A percentile compares a stretch with the other conserved stretches of the same genome.
These are phyloP conservation scores for Ophiostoma tasmaniense DNA, from an alignment of 2,329 filamentous ascomycete species.

Conservation along the genomic window DNA sequence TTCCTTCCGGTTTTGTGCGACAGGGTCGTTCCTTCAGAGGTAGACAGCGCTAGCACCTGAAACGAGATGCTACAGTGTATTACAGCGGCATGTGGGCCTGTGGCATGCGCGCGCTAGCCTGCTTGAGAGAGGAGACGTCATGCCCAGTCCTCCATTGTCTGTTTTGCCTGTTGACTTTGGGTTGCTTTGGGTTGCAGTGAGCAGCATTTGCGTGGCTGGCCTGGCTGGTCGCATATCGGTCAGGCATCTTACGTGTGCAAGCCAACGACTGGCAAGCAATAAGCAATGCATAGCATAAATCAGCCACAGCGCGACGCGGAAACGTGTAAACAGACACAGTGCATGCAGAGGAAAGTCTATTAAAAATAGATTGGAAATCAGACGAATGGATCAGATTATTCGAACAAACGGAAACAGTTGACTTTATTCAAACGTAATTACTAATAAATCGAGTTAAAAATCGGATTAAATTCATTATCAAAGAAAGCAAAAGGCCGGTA, in stretches of 20 bases:
- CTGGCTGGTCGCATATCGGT: not conserved
- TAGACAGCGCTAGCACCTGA: not conserved
- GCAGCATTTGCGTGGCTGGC: not conserved
- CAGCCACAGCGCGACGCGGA: conserved; percentile 8
- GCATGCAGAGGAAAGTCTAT: not conserved
- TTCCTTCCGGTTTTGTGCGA: not conserved
- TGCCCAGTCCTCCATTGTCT: not conserved
- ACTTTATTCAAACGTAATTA: too few relatives aligned
- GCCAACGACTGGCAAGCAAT: not conserved
- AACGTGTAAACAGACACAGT: not conserved
- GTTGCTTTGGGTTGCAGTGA: too few relatives aligned
- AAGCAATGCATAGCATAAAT: not conserved
- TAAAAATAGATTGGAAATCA: conserved; percentile 2
- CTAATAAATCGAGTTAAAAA: too few relatives aligned
- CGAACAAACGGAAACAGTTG: not conserved
- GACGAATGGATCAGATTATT: not conserved
- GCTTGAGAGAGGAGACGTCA: not conserved
- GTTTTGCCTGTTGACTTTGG: too few relatives aligned
- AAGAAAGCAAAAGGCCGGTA: too few relatives aligned
- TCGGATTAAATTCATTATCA: not conserved
- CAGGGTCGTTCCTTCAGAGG: not conserved
- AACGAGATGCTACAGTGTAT: not conserved
- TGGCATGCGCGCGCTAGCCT: not conserved
- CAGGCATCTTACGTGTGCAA: conserved; percentile 3
- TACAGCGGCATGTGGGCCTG: not conserved